Evolutionary conservation across 345 rosid genomes (phyloP).

Genomic region (Citrus hindsii): DNA sequence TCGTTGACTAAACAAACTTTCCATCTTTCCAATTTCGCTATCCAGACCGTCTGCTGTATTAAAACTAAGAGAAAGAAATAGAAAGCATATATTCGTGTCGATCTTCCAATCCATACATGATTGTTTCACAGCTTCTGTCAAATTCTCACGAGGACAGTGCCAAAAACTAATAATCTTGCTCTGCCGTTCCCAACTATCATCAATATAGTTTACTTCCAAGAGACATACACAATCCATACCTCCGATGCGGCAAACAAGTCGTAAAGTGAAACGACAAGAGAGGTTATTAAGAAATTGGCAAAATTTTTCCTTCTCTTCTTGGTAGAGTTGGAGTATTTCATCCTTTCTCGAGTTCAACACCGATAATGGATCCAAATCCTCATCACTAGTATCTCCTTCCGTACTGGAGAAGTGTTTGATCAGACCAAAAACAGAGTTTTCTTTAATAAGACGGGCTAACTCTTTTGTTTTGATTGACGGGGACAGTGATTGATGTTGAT

Average conservation of each 20-base stretch:
- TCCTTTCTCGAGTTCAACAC: neutral
- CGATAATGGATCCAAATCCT: neutral
- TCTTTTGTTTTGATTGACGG: too few relatives aligned
- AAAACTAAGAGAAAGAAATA: too few relatives aligned
- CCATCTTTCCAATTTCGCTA: neutral
- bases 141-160: accelerated
- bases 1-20: neutral
- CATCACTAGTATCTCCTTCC: neutral
- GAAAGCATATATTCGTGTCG: neutral
- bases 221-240: too few relatives aligned
- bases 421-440: neutral
- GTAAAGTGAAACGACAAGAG: neutral
- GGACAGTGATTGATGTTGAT: too few relatives aligned
- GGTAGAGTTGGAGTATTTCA: neutral
- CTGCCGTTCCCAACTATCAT: neutral
- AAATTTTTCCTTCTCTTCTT: too few relatives aligned
- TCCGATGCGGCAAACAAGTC: accelerated
- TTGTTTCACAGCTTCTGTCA: too few relatives aligned
- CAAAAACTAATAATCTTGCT: neutral
- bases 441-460: neutral
- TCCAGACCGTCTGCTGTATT: too few relatives aligned
- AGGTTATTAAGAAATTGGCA: neutral
- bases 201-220: neutral
- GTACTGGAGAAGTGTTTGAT: neutral
- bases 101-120: neutral